phyloP scores from a whole-genome alignment of 192 early-diverging fungal species.

The Entomortierella beljakovae region DNA sequence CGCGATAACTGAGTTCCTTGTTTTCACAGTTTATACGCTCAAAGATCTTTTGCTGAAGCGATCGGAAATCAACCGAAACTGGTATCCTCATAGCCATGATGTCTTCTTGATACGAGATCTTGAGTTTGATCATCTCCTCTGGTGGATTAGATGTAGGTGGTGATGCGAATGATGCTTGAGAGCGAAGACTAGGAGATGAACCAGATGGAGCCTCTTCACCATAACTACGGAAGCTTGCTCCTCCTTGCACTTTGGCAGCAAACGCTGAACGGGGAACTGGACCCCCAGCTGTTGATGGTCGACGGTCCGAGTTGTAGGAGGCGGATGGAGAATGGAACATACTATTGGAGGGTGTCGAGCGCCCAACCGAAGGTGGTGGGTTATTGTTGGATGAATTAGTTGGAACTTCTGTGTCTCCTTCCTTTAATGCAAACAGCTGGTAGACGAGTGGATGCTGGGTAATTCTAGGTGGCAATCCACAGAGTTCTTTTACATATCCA shows the following conservation, averaged over 20 bases:
- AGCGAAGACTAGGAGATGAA: constrained; percentile 46
- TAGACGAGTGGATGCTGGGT: constrained; percentile 59
- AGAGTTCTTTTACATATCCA: constrained; percentile 73
- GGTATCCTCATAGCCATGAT: constrained; percentile 80
- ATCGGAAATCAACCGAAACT: constrained; percentile 62
- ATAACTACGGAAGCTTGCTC: constrained; percentile 22
- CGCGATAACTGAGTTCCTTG: constrained; percentile 27
- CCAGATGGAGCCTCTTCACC: constrained; percentile 22
- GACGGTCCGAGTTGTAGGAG: constrained; percentile 7
- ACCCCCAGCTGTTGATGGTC: constrained; percentile 51
- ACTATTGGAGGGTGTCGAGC: constrained; percentile 30
- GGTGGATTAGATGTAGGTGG: background rate
- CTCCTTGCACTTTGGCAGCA: constrained; percentile 15
- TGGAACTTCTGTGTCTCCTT: constrained; percentile 68
- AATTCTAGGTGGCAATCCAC: constrained; percentile 68
- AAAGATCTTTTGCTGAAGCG: constrained; percentile 70
- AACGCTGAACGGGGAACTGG: constrained; percentile 16
- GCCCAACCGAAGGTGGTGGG: constrained; percentile 12
- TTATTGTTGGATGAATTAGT: constrained; percentile 11
- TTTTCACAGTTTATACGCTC: constrained; percentile 59
- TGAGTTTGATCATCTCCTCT: constrained; percentile 70
- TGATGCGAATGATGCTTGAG: constrained; percentile 38
- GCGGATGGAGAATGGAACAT: constrained; percentile 38
- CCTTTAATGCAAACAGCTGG: constrained; percentile 63
- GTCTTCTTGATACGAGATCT: constrained; percentile 76